Evolutionary conservation across 2,329 filamentous ascomycete genomes (phyloP), one percentile per base, ranked within the genome.

Genomic region (Epichloe amarillans): DNA sequence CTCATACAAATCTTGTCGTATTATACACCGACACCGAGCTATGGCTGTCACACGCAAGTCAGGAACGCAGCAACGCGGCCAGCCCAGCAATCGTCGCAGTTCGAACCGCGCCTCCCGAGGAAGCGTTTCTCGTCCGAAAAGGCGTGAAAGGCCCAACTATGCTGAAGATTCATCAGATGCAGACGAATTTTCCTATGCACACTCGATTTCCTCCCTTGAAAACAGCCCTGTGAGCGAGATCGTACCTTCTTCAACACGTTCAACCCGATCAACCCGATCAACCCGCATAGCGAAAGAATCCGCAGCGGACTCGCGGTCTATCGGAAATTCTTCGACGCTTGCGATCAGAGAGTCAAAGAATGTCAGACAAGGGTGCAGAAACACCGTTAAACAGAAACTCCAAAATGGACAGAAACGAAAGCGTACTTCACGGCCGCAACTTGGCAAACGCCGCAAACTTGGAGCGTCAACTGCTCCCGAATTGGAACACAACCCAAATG

Each of bases 21-120:
- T 17, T 11, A 42, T 43, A 15, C 4, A 26, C 19, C 40, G 38
- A 37, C 10, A 11, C 33, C 12, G 33, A 33, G 12, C 35, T 23
- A 66, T 66, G 64, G 60, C 61, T 39, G 55, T 59, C 36, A 65
- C 60, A 37, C 58, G 62, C 53, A 61, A 39, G 8, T 46, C 46
- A 42, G 21, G 49, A 15, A 42, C 52, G 35, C n/a, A 33, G 35
- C 51, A 36, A 10, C 11, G 39, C 21, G 21, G 33, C 43, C 26
- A 17, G 46, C 26, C 30, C 49, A 44, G 54, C 19, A 47, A 54
- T 49, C 56, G 54, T 55, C 60, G 59, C 53, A 62, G 62, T 39
- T 51, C 55, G 30, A 53, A 54, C n/a, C 59, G 54, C 49, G 35
- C 54, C 23, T 54, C 57, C 19, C 56, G 52, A 38, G 47, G 46